Evolutionary conservation across 2,329 filamentous ascomycete species (phyloP).

Genomic region (Colletotrichum destructivum): DNA sequence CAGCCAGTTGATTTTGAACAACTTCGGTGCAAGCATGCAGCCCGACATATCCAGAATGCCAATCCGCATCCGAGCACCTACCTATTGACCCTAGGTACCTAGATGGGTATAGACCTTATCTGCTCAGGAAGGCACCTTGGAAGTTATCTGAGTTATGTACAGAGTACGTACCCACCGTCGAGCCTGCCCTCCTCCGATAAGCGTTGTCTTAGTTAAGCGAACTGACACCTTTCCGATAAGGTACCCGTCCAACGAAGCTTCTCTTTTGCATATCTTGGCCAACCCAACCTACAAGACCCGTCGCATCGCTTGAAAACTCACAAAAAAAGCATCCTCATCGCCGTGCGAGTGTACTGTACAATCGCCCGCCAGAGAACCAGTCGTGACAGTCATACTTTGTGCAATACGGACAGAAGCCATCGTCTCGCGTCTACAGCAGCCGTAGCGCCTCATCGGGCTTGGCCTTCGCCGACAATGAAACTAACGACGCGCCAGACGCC

Average conservation of each 20-base stretch:
- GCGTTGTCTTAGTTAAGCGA: background rate
- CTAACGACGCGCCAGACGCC: conserved; percentile 28
- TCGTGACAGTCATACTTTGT: background rate
- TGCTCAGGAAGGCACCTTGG: too few relatives aligned
- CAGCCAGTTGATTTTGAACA: too few relatives aligned
- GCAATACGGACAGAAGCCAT: background rate
- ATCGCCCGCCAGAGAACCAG: background rate
- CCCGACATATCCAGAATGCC: too few relatives aligned
- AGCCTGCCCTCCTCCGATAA: background rate
- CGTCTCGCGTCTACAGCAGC: conserved; percentile 5
- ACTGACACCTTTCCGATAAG: background rate
- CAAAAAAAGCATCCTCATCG: background rate
- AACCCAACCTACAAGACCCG: background rate
- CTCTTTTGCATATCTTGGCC: background rate
- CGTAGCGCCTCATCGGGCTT: conserved; percentile 3
- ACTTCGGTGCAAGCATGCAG: too few relatives aligned
- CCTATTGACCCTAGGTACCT: too few relatives aligned
- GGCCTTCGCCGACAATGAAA: conserved; percentile 18
- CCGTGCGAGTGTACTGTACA: background rate
- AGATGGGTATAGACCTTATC: too few relatives aligned
- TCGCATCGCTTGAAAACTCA: background rate
- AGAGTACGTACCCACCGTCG: background rate
- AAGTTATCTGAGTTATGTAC: too few relatives aligned
- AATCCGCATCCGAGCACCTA: too few relatives aligned
- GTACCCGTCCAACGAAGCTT: conserved; percentile 12